These are phyloP conservation scores for Hamamelis virginiana DNA, from an alignment of 164 flowering plant species.

Conservation along the genomic window DNA sequence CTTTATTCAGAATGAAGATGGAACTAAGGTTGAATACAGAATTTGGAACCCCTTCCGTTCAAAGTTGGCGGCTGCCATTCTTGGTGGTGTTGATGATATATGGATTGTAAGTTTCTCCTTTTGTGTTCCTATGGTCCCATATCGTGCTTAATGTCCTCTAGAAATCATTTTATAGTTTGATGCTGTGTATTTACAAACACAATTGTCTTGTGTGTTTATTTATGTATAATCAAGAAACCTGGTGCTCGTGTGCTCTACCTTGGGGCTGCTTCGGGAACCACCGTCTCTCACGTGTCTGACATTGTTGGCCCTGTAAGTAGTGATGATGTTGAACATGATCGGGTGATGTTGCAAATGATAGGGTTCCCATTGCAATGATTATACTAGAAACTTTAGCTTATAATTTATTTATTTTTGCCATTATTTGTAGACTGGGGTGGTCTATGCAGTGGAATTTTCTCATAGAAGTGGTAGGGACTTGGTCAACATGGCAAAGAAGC, in stretches of 20 bases:
- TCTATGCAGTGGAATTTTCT: slow-evolving; percentile 96
- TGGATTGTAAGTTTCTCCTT: slow-evolving; percentile 68
- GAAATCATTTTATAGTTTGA: not conserved
- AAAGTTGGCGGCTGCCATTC: slow-evolving; percentile 88
- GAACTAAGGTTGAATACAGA: slow-evolving; percentile 83
- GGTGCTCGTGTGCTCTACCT: slow-evolving; percentile 86
- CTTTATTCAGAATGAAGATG: slow-evolving; percentile 75
- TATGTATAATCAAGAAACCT: slow-evolving; percentile 50
- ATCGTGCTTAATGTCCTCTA: not conserved
- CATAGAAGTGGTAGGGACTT: slow-evolving; percentile 98
- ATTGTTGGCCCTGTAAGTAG: slow-evolving; percentile 94
- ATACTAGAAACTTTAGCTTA: slow-evolving; percentile 2
- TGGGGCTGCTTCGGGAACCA: slow-evolving; percentile 98
- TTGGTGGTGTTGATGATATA: slow-evolving; percentile 86
- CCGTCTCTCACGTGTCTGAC: slow-evolving; percentile 97
- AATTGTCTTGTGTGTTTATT: not conserved
- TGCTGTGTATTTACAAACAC: not conserved
- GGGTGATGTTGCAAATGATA: not conserved
- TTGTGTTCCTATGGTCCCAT: not conserved
- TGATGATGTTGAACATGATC: not conserved
- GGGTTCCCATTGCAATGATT: not conserved
- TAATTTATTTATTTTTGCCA: not conserved
- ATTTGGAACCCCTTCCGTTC: slow-evolving; percentile 98
- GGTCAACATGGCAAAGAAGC: slow-evolving; percentile 97
- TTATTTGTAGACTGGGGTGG: slow-evolving; percentile 61